phyloP scores from a whole-genome alignment of 768 basidiomycete species.

The Cubamyces sp. region DNA sequence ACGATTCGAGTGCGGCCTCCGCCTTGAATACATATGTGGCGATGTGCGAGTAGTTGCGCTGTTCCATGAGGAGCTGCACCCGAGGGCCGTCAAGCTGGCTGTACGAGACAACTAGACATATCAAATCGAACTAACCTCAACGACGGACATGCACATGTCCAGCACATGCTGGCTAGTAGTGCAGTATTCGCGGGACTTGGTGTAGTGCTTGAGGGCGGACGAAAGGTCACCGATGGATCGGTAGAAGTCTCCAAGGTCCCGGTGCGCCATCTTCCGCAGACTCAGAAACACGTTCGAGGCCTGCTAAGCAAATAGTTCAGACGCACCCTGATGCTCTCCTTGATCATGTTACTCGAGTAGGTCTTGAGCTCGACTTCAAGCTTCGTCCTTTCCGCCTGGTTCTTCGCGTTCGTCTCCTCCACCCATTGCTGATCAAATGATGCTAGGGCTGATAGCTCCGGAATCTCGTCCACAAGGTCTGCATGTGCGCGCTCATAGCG shows the following conservation, averaged over 20 bases:
- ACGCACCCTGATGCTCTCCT: constrained; percentile 92
- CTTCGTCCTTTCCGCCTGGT: constrained; percentile 75
- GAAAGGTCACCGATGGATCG: constrained; percentile 73
- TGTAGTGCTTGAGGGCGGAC: constrained; percentile 77
- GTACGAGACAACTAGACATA: not conserved
- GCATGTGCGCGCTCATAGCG: constrained; percentile 56
- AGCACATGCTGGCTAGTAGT: constrained; percentile 90
- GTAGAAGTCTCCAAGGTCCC: constrained; percentile 85
- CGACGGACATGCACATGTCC: constrained; percentile 85
- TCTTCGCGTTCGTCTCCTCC: constrained; percentile 67
- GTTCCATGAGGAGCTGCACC: constrained; percentile 78
- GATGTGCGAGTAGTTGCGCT: constrained; percentile 83
- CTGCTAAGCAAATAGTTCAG: not conserved
- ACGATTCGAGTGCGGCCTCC: constrained; percentile 84
- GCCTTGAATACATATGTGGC: constrained; percentile 95
- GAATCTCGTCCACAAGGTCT: constrained; percentile 42
- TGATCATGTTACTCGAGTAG: constrained; percentile 96
- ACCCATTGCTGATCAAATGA: constrained; percentile 71
- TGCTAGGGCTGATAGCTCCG: constrained; percentile 51
- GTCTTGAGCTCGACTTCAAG: constrained; percentile 94
- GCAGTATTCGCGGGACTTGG: constrained; percentile 93
- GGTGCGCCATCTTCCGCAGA: constrained; percentile 77
- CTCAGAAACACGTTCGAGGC: not conserved
- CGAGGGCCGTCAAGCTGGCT: constrained; percentile 6
- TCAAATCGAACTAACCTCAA: constrained; percentile 57